Evolutionary conservation across 192 early-diverging fungal genomes (phyloP).

Genomic region (Coemansia sp.): DNA sequence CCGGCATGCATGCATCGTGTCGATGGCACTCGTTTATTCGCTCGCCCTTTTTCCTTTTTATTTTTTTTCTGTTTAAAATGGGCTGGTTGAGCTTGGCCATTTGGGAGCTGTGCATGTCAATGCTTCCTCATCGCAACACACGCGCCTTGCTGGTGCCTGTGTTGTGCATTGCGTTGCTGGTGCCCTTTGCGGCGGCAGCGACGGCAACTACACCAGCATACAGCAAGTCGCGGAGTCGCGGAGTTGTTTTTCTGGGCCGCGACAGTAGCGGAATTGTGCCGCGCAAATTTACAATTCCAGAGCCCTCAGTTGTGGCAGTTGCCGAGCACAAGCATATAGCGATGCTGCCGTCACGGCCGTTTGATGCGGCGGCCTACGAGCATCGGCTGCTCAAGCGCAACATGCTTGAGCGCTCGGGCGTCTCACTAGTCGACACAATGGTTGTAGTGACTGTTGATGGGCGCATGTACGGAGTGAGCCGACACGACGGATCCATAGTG

Average conservation of each 20-base stretch:
- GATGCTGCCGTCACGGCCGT: slow-evolving; percentile 44
- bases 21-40: no score
- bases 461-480: slow-evolving; percentile 46
- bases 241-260: slow-evolving; percentile 28
- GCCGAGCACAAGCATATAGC: slow-evolving; percentile 43
- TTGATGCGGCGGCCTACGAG: slow-evolving; percentile 23
- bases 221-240: background rate
- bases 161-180: slow-evolving; percentile 38
- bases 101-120: slow-evolving; percentile 51
- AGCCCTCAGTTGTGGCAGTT: slow-evolving; percentile 47
- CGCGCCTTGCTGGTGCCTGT: slow-evolving; percentile 46
- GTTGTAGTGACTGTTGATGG: slow-evolving; percentile 52
- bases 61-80: slow-evolving; percentile 14
- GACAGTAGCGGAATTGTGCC: slow-evolving; percentile 37
- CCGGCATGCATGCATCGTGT: background rate
- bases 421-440: slow-evolving; percentile 43
- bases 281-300: slow-evolving; percentile 52
- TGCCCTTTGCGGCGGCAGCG: slow-evolving; percentile 19
- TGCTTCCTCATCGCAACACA: slow-evolving; percentile 49
- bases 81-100: slow-evolving; percentile 38
- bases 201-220: slow-evolving; percentile 1
- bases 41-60: background rate
- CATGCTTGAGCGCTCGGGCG: slow-evolving; percentile 34
- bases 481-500: slow-evolving; percentile 42
- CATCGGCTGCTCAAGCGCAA: slow-evolving; percentile 35